phyloP scores from a whole-genome alignment of 2,329 filamentous ascomycete species.

The Macrophomina pseudophaseolina region DNA sequence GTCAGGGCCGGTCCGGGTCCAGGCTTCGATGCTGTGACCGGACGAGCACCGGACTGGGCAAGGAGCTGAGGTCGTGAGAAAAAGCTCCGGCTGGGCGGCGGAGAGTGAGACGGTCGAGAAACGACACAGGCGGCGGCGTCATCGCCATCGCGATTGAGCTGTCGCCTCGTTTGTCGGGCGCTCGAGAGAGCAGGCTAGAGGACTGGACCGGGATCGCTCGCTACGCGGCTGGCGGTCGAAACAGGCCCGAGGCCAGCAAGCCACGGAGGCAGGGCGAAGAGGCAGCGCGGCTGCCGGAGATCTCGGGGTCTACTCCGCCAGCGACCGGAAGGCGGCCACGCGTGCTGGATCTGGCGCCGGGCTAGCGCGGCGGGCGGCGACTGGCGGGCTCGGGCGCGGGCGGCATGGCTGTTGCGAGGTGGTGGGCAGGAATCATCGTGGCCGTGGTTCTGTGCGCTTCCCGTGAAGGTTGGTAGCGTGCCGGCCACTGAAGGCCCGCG shows the following conservation, averaged over 20 bases:
- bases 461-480: slow-evolving; percentile 16
- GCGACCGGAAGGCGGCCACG: neutral
- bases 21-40: neutral
- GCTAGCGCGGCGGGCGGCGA: neutral
- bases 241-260: too few species aligned
- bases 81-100: neutral
- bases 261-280: neutral
- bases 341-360: neutral
- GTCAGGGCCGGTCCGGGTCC: neutral
- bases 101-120: neutral
- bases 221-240: too few species aligned
- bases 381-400: neutral
- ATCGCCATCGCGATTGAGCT: too few species aligned
- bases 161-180: too few species aligned
- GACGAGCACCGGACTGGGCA: neutral
- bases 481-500: slow-evolving; percentile 3
- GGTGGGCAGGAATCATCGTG: neutral
- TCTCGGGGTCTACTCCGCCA: neutral
- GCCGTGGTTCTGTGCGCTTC: slow-evolving; percentile 13
- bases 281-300: neutral
- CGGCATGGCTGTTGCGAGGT: too few species aligned
- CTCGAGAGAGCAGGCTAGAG: too few species aligned
- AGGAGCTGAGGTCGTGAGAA: neutral
- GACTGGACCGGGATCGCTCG: too few species aligned
- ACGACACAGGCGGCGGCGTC: neutral